Evolutionary conservation across 2,329 filamentous ascomycete genomes (phyloP).

Genomic region (Fusarium guadeloupense): DNA sequence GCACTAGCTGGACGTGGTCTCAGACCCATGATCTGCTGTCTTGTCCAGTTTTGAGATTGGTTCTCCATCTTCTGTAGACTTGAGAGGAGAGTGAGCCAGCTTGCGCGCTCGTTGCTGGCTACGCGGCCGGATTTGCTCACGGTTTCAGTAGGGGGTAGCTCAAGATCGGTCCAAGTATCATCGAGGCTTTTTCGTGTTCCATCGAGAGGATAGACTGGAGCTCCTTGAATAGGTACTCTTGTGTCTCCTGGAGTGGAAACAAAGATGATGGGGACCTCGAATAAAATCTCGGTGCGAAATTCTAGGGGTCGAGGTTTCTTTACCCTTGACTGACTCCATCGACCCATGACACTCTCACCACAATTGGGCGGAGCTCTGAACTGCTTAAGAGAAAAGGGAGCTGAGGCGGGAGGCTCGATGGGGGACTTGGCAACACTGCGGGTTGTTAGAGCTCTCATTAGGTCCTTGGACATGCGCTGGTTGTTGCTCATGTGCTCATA

Average conservation of each 20-base stretch:
- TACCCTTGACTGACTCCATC: slow-evolving; percentile 13
- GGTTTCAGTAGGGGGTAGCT: background rate
- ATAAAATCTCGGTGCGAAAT: slow-evolving; percentile 12
- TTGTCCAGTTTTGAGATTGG: slow-evolving; percentile 17
- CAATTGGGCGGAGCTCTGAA: slow-evolving; percentile 13
- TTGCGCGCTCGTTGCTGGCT: slow-evolving; percentile 14
- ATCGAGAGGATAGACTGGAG: slow-evolving; percentile 5
- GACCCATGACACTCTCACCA: slow-evolving; percentile 9
- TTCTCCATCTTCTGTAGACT: slow-evolving; percentile 24
- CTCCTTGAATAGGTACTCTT: background rate
- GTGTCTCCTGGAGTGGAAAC: background rate
- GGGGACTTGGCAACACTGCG: slow-evolving; percentile 17
- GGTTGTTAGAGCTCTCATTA: slow-evolving; percentile 17
- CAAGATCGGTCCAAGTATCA: slow-evolving; percentile 15
- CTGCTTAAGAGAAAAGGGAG: slow-evolving; percentile 17
- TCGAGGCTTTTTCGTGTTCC: slow-evolving; percentile 13
- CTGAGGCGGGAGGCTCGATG: background rate
- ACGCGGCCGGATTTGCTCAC: slow-evolving; percentile 7
- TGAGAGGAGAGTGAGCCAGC: background rate
- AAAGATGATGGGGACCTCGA: slow-evolving; percentile 12
- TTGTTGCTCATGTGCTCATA: slow-evolving; percentile 8
- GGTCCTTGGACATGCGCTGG: slow-evolving; percentile 2
- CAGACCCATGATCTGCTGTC: slow-evolving; percentile 18
- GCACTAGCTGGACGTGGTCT: slow-evolving; percentile 5
- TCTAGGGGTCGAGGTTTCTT: slow-evolving; percentile 12